These are phyloP conservation scores for Pyrenophora teres DNA, from an alignment of 2,329 filamentous ascomycete species.

Conservation along the genomic window DNA sequence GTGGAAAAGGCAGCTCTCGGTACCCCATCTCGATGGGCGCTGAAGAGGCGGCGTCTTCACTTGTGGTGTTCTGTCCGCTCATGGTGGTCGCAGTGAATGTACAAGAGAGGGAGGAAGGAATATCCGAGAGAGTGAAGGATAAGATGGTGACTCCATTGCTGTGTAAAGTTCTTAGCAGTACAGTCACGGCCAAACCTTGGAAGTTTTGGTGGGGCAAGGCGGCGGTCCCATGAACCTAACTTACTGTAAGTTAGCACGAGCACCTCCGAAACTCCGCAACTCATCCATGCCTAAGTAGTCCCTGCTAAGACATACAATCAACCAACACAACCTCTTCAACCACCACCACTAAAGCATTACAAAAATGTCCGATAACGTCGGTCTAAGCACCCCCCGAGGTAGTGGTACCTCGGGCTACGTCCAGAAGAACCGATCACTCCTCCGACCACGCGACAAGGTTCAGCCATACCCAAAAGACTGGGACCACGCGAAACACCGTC, in stretches of 20 bases:
- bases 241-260: too few relatives aligned
- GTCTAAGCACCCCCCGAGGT: slow-evolving; percentile 89
- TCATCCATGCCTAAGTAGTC: not conserved
- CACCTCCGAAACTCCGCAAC: slow-evolving; percentile 31
- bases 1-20: slow-evolving; percentile 71
- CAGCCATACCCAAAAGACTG: slow-evolving; percentile 77
- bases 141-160: slow-evolving; percentile 28
- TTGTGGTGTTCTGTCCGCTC: slow-evolving; percentile 15
- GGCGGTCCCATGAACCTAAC: not conserved
- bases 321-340: not conserved
- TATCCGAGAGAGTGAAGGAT: not conserved
- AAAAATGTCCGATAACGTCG: slow-evolving; percentile 88
- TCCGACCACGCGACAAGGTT: slow-evolving; percentile 79
- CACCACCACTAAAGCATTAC: not conserved
- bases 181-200: slow-evolving; percentile 7
- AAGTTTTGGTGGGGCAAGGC: slow-evolving; percentile 37
- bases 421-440: slow-evolving; percentile 89
- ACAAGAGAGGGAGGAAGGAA: not conserved
- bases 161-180: slow-evolving; percentile 27
- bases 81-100: slow-evolving; percentile 24
- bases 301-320: not conserved
- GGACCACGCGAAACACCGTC: slow-evolving; percentile 72
- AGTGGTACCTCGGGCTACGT: slow-evolving; percentile 98
- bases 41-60: not conserved
- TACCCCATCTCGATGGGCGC: slow-evolving; percentile 19